Evolutionary conservation across 805 yeast genomes (phyloP).

Genomic region (Lipomyces yamanashiensis): DNA sequence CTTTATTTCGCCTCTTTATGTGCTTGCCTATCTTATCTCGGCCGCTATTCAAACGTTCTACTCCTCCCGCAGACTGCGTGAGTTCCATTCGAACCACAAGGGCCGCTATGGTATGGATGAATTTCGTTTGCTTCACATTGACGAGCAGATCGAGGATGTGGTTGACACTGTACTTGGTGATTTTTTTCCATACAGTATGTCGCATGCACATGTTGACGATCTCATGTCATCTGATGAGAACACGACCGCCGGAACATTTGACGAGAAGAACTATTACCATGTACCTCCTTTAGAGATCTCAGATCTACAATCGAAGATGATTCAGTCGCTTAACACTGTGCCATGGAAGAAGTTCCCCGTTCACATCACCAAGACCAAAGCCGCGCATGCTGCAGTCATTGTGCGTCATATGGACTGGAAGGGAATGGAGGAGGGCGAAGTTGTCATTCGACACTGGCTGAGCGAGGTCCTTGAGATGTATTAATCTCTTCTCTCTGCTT

Average conservation of each 20-base stretch:
- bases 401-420: constrained; percentile 61
- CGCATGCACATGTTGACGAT: constrained; percentile 38
- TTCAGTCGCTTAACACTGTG: constrained; percentile 60
- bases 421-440: constrained; percentile 69
- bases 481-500: background rate
- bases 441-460: constrained; percentile 68
- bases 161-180: constrained; percentile 55
- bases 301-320: constrained; percentile 55
- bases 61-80: constrained; percentile 49
- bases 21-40: constrained; percentile 58
- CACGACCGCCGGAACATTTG: constrained; percentile 39
- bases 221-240: constrained; percentile 1
- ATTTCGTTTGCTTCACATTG: constrained; percentile 46
- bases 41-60: constrained; percentile 50
- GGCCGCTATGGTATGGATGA: constrained; percentile 37
- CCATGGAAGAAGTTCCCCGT: constrained; percentile 75
- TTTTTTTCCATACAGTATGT: constrained; percentile 33
- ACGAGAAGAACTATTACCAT: constrained; percentile 36
- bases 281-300: constrained; percentile 47
- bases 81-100: constrained; percentile 36
- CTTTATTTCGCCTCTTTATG: constrained; percentile 67
- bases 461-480: constrained; percentile 47
- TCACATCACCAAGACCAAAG: constrained; percentile 64
- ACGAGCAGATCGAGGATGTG: constrained; percentile 65
- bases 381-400: constrained; percentile 83